Base-by-base conservation (phyloP, 176 grass and related monocot genomes). In the Elymus sibiricus region DNA sequence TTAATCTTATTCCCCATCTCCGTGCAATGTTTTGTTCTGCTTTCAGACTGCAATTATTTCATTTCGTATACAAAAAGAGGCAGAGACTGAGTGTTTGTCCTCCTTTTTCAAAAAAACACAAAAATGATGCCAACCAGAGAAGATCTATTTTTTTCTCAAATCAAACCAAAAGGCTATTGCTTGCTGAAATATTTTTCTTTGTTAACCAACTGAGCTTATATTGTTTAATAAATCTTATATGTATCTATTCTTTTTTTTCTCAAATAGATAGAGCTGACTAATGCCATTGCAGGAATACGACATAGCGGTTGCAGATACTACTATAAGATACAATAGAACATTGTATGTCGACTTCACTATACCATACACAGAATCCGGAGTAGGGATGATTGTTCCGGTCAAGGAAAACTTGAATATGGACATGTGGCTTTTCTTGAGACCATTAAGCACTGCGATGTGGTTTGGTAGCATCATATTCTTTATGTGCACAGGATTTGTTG, bases 311-410 rank as follows among this genome's bases (percentile, higher is more conserved):
- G 87, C 72, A 2, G 89, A 91, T 3, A 80, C 78, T 46, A 89
- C 87, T 44, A 83, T 92, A 26, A 85, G 67, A 11, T 77, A 72
- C 7, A 90, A 88, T 9, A 60, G 87, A 35, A 39, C 90, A 12
- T 1, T 29, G 24, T 83, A 87, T 26, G 89, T 84, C 4, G 84
- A 94, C 55, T 94, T 94, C 80, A 78, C 89, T 4, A 0, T 79
- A 19, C 87, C 92, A 27, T 74, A 92, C 70, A 90, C 88, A 1
- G 87, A 88, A 14, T 68, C 81, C 0, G 84, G 81, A 58, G 32
- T 92, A 40, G 81, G 84, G 4, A 92, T 94, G 90, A 40, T 94
- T 26, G 92, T 92, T 21, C 84, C 64, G 3, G 5, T 83, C 15
- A 79, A 71, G 38, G 25, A 83, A 60, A 49, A 76, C 7, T 7